Percentiles rank a stretch among this genome's conserved stretches.
These are phyloP conservation scores for Sporothrix pallida DNA, from an alignment of 2,329 filamentous ascomycete genomes.

Conservation along the genomic window DNA sequence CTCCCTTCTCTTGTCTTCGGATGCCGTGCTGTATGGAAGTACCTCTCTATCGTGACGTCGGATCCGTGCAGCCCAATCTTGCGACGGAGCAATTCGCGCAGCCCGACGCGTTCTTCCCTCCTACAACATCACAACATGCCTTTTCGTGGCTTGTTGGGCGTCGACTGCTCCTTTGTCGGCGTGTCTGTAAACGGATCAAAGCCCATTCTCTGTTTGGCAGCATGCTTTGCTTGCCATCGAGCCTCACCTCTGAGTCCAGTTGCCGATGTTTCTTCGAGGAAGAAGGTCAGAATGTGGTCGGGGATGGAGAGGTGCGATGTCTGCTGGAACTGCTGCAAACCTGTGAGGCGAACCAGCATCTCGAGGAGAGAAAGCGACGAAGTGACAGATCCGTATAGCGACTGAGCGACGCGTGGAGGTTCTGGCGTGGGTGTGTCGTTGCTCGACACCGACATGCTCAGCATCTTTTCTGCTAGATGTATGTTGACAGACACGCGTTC, in stretches of 20 bases:
- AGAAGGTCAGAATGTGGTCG: constrained; percentile 88
- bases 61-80: constrained; percentile 16
- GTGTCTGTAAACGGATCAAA: constrained; percentile 63
- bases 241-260: constrained; percentile 56
- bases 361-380: constrained; percentile 77
- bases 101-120: constrained; percentile 23
- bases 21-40: background rate
- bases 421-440: background rate
- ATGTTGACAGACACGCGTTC: constrained; percentile 46
- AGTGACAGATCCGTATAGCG: constrained; percentile 58
- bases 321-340: constrained; percentile 91
- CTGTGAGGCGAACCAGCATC: constrained; percentile 83
- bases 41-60: background rate
- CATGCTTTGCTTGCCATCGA: constrained; percentile 52
- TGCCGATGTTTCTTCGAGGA: constrained; percentile 68
- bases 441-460: constrained; percentile 47
- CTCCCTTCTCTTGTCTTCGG: constrained; percentile 14
- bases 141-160: background rate
- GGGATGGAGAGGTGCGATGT: constrained; percentile 86
- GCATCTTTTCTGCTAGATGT: constrained; percentile 50
- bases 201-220: constrained; percentile 57
- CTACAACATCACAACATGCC: background rate
- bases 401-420: constrained; percentile 49
- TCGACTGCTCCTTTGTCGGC: constrained; percentile 38
- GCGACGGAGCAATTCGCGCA: constrained; percentile 8